These are phyloP conservation scores for Trichoderma guizhouense DNA, from an alignment of 2,329 filamentous ascomycete genomes.

Conservation along the genomic window DNA sequence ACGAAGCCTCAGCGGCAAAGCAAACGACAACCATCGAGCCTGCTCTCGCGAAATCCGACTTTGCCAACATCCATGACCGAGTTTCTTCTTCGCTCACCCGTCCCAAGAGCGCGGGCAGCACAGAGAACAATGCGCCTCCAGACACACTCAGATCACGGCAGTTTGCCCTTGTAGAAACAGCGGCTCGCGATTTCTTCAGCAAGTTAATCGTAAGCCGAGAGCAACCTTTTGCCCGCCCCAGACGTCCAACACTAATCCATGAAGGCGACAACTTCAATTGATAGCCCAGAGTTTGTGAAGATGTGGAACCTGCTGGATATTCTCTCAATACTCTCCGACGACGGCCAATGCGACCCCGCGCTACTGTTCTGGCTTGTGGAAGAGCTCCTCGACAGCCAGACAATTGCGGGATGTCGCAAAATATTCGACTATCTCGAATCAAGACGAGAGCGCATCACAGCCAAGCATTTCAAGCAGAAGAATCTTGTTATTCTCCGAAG, in stretches of 20 bases:
- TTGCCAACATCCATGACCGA: conserved; percentile 47
- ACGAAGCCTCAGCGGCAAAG: conserved; percentile 58
- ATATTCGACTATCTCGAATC: conserved; percentile 97
- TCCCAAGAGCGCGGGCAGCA: conserved; percentile 28
- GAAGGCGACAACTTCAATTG: conserved; percentile 71
- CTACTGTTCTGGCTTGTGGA: conserved; percentile 89
- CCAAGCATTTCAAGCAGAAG: conserved; percentile 76
- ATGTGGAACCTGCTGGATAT: conserved; percentile 95
- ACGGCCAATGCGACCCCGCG: conserved; percentile 71
- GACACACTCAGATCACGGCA: conserved; percentile 45
- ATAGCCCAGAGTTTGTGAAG: conserved; percentile 72
- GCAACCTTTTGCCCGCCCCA: neutral
- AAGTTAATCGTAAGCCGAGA: conserved; percentile 63
- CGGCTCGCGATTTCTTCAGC: conserved; percentile 77
- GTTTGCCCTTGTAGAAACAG: conserved; percentile 75
- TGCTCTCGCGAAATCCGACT: conserved; percentile 67
- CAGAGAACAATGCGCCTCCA: conserved; percentile 35
- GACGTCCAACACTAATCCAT: conserved; percentile 32
- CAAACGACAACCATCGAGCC: conserved; percentile 64
- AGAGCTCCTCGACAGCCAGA: conserved; percentile 93
- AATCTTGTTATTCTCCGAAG: conserved; percentile 85
- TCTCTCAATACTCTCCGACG: conserved; percentile 81
- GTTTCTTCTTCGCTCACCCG: conserved; percentile 36
- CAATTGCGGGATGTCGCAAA: conserved; percentile 82
- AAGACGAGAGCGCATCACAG: conserved; percentile 80